Percentiles rank a stretch among this genome's conserved stretches.
phyloP scores from a whole-genome alignment of 2,329 filamentous ascomycete species.

The Nigrospora sphaerica region DNA sequence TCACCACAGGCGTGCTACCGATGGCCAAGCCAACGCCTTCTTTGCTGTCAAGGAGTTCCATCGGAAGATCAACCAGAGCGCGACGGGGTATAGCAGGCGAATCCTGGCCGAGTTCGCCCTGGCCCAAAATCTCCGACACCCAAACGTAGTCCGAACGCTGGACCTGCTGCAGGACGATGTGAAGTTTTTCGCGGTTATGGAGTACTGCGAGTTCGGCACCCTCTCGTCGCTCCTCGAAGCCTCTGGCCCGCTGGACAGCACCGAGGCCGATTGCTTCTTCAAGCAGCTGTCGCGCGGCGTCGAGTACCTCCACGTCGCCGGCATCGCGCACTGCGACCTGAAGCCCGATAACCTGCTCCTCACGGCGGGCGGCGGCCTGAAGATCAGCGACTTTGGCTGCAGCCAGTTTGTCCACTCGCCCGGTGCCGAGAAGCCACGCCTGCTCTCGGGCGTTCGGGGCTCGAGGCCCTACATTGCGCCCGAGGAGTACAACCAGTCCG shows the following conservation, averaged over 20 bases:
- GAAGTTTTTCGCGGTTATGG: slow-evolving; percentile 97
- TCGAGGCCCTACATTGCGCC: slow-evolving; percentile 96
- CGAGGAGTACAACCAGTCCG: slow-evolving; percentile 88
- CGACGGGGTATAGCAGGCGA: slow-evolving; percentile 96
- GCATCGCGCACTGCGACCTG: slow-evolving; percentile 89
- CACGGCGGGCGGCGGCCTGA: slow-evolving; percentile 84
- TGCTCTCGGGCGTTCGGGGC: slow-evolving; percentile 94
- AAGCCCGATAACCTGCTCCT: slow-evolving; percentile 95
- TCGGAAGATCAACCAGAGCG: slow-evolving; percentile 46
- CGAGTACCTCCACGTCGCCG: slow-evolving; percentile 99
- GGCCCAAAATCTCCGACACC: slow-evolving; percentile 89
- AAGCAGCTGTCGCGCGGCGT: slow-evolving; percentile 99
- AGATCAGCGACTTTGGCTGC: slow-evolving; percentile 98
- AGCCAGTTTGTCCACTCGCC: slow-evolving; percentile 99
- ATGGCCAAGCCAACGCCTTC: too few species aligned
- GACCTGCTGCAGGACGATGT: slow-evolving; percentile 75
- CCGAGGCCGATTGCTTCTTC: slow-evolving; percentile 95
- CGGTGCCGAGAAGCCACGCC: slow-evolving; percentile 95
- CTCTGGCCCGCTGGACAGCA: slow-evolving; percentile 81
- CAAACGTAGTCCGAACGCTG: slow-evolving; percentile 95
- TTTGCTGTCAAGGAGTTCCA: too few species aligned
- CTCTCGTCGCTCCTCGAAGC: slow-evolving; percentile 88
- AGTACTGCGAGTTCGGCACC: slow-evolving; percentile 94
- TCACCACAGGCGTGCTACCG: too few species aligned
- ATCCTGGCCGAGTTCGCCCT: slow-evolving; percentile 97